phyloP scores from a whole-genome alignment of 352 stramenopile species.

The Phytophthora gonapodyides region DNA sequence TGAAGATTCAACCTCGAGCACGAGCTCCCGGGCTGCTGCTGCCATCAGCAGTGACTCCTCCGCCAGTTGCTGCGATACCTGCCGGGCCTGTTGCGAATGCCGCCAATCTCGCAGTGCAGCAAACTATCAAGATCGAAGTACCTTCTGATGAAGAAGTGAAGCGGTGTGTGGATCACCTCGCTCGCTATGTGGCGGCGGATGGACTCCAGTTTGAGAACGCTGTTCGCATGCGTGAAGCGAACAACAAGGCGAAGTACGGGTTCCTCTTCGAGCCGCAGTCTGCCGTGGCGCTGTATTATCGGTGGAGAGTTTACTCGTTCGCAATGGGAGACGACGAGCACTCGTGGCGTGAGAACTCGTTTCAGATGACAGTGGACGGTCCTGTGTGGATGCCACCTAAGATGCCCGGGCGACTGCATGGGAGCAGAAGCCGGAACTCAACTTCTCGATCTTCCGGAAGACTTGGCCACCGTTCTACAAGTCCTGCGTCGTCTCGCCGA shows the following conservation, averaged over 20 bases:
- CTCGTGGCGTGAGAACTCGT: slow-evolving; percentile 55
- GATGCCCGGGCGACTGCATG: slow-evolving; percentile 19
- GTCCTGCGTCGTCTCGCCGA: slow-evolving; percentile 13
- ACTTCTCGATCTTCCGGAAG: slow-evolving; percentile 30
- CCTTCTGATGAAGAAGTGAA: slow-evolving; percentile 39
- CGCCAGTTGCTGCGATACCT: slow-evolving; percentile 10
- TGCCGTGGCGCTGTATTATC: slow-evolving; percentile 60
- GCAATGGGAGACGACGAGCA: slow-evolving; percentile 63
- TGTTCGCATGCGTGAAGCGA: slow-evolving; percentile 50
- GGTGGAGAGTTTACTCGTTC: slow-evolving; percentile 75
- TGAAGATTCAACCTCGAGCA: slow-evolving; percentile 63
- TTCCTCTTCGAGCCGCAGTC: slow-evolving; percentile 62
- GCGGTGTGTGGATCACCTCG: slow-evolving; percentile 52
- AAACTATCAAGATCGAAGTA: slow-evolving; percentile 44
- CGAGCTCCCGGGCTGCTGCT: slow-evolving; percentile 15
- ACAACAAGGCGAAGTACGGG: slow-evolving; percentile 47
- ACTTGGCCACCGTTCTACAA: slow-evolving; percentile 14
- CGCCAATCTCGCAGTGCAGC: slow-evolving; percentile 1
- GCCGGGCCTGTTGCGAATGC: slow-evolving; percentile 2
- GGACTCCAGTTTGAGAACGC: slow-evolving; percentile 71
- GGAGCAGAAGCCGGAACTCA: slow-evolving; percentile 19
- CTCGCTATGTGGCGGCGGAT: slow-evolving; percentile 65
- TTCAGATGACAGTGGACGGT: slow-evolving; percentile 65
- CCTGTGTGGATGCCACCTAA: slow-evolving; percentile 66
- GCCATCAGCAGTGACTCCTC: slow-evolving; percentile 11